phyloP scores from a whole-genome alignment of 768 basidiomycete species.

The Sporobolomyces pararoseus region DNA sequence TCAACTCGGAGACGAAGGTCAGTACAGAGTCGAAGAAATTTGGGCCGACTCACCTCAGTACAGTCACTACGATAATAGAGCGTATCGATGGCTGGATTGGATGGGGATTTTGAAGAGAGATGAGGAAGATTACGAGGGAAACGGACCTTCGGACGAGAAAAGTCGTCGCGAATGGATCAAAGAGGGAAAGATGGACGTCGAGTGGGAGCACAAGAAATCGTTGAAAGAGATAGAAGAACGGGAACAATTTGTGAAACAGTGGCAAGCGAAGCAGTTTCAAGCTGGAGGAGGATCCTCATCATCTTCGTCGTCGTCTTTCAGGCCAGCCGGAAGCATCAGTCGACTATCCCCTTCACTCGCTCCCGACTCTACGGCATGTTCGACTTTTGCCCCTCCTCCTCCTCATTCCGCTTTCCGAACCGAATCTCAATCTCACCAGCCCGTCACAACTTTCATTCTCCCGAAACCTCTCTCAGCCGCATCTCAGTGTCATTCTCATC shows the following conservation, averaged over 20 bases:
- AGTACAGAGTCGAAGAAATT: slow-evolving; percentile 6
- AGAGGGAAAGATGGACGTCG: slow-evolving; percentile 19
- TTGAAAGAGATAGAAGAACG: background rate
- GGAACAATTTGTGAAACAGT: background rate
- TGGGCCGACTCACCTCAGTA: slow-evolving; percentile 9
- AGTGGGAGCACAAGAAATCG: background rate
- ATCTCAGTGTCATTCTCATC: too few relatives aligned
- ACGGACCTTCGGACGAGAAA: slow-evolving; percentile 2
- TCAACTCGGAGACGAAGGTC: slow-evolving; percentile 4
- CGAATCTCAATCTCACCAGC: too few relatives aligned
- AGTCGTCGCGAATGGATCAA: slow-evolving; percentile 1
- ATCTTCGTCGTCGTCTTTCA: too few relatives aligned
- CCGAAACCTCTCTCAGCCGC: too few relatives aligned
- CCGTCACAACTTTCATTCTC: too few relatives aligned
- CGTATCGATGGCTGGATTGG: slow-evolving; percentile 34
- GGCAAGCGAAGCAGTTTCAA: background rate
- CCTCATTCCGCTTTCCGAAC: background rate
- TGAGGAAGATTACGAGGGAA: slow-evolving; percentile 20
- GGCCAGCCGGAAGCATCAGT: too few relatives aligned
- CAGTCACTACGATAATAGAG: background rate
- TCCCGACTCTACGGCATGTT: background rate
- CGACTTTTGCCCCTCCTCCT: background rate
- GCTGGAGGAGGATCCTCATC: background rate
- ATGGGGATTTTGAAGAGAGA: slow-evolving; percentile 28
- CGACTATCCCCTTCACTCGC: too few relatives aligned